phyloP scores from a whole-genome alignment of 345 rosid species.

The Pistacia atlantica region DNA sequence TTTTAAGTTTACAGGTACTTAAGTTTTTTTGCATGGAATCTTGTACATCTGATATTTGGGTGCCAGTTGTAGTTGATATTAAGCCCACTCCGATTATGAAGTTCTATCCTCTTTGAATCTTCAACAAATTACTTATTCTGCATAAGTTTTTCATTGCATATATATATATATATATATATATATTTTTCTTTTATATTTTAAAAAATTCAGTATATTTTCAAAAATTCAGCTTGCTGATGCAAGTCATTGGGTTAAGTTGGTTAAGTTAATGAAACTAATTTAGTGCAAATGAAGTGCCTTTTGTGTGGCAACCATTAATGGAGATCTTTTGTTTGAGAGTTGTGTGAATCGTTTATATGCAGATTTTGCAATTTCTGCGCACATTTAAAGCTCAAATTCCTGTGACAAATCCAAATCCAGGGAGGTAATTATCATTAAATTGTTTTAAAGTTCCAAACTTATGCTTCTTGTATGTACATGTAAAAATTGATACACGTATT shows the following conservation, averaged over 20 bases:
- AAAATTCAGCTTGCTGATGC: not conserved
- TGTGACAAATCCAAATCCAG: conserved; percentile 53
- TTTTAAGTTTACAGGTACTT: conserved; percentile 72
- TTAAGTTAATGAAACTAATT: not conserved
- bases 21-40: not conserved
- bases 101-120: conserved; percentile 6
- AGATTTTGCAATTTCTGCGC: conserved; percentile 87
- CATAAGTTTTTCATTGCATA: no score
- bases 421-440: conserved; percentile 47
- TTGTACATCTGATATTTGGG: not conserved
- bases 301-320: not conserved
- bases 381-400: conserved; percentile 76
- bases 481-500: conserved; percentile 22
- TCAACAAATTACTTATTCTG: not conserved
- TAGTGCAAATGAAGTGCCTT: not conserved
- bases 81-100: not conserved
- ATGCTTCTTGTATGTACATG: not conserved
- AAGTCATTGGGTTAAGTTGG: not conserved
- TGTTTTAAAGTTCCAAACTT: not conserved
- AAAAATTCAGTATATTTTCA: no score
- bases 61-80: not conserved
- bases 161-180: no score
- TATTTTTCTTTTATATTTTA: no score
- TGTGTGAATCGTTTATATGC: conserved; percentile 16
- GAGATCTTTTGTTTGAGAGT: not conserved